Base-by-base conservation (phyloP, 768 basidiomycete genomes). In the Collybiopsis luxurians region DNA sequence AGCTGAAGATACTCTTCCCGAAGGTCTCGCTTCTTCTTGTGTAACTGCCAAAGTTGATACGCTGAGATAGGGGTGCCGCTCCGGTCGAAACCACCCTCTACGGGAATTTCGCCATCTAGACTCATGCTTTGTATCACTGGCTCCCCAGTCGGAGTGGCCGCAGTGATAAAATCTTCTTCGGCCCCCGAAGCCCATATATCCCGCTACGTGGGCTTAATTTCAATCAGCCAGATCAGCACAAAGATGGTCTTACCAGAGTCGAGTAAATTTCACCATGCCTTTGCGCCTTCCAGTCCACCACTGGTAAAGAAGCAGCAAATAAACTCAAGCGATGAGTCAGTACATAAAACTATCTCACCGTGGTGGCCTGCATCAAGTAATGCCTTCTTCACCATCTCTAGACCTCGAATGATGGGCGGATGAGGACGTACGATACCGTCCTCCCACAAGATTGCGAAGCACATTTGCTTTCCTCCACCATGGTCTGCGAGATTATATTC, bases 31-130 rank as follows among this genome's bases (percentile, higher is more conserved):
- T 76, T 79, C 61, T 66, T 63, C 62, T 79, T 83, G 24, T 89
- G 86, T 7, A 83, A 42, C 62, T 88, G 82, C 89, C 89, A 92
- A 19, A 87, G 75, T 47, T 84, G 73, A 62, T 81, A 87, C 0
- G 87, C 83, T 1, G 80, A 77, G n/a, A 28, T 21, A 4, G 36
- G 30, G 2, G 64, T 67, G n/a, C 67, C 64, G 59, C 71, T 74
- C 50, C 17, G 30, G 40, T 38, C 17, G 63, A 15, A 55, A 59
- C 53, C 59, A 39, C 49, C 63, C 60, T 60, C 45, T 2, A 54
- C 63, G 17, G 64, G 28, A 24, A 64, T 52, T 28, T 68, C 68
- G 1, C 59, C 61, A 4, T 73, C 66, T 9, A 70, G 73, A 34
- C 59, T 42, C 81, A 86, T 84, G 21, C 72, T 79, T 2, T 65